Percentiles rank a stretch among this genome's conserved stretches.
Evolutionary conservation across 306 rosid genomes (phyloP).

Genomic region (Gastrolobium bilobum): DNA sequence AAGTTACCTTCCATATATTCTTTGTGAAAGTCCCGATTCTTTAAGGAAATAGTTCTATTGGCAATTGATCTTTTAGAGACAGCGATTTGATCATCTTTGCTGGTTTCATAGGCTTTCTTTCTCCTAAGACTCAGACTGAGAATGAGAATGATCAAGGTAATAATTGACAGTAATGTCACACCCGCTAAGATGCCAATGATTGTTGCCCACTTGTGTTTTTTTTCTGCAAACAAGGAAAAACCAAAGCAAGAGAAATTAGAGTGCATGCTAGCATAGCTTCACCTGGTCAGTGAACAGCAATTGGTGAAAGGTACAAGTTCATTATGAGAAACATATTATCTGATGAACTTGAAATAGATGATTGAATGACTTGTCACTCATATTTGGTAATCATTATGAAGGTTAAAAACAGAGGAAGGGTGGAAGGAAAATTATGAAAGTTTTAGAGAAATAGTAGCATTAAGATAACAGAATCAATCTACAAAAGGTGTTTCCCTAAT

Average conservation of each 20-base stretch:
- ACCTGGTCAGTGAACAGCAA: neutral
- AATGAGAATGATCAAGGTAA: constrained; percentile 54
- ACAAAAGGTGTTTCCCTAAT: neutral
- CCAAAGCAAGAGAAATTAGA: constrained; percentile 38
- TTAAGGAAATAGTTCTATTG: constrained; percentile 55
- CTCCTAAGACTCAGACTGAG: constrained; percentile 42
- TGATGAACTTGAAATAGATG: neutral
- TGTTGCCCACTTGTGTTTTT: constrained; percentile 47
- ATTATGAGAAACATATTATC: constrained; percentile 17
- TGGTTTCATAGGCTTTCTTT: constrained; percentile 32
- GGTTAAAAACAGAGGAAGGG: neutral
- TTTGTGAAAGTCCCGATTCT: constrained; percentile 40
- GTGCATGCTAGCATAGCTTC: neutral
- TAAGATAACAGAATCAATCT: neutral
- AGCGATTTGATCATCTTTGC: constrained; percentile 48
- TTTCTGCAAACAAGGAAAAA: constrained; percentile 53
- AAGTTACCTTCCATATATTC: constrained; percentile 65
- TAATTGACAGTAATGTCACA: constrained; percentile 61
- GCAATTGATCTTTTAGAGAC: constrained; percentile 51
- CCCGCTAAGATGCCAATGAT: constrained; percentile 53
- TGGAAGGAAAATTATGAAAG: neutral
- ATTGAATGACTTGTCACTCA: neutral
- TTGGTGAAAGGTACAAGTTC: constrained; percentile 2
- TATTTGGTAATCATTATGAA: constrained; percentile 11
- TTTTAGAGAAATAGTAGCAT: neutral